phyloP scores from a whole-genome alignment of 2,329 filamentous ascomycete species.

The Penicillium hesseltinei region DNA sequence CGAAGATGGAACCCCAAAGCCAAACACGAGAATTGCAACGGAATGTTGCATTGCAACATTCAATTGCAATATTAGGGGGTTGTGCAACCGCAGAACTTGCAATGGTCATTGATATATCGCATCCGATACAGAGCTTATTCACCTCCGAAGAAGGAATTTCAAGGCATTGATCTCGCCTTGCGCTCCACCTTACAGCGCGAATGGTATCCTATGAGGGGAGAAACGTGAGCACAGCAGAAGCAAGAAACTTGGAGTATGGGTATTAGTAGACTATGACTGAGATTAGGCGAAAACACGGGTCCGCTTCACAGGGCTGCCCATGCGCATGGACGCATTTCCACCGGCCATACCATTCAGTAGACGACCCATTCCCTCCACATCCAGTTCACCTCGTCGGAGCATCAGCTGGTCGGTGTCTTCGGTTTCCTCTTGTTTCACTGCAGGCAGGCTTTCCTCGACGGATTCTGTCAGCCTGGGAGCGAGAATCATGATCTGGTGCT shows the following conservation, averaged over 20 bases:
- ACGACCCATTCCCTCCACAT: conserved; percentile 49
- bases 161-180: conserved; percentile 54
- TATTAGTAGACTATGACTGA: conserved; percentile 33
- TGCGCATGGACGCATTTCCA: conserved; percentile 29
- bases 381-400: conserved; percentile 45
- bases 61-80: conserved; percentile 13
- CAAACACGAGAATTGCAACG: conserved; percentile 13
- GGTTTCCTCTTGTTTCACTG: conserved; percentile 18
- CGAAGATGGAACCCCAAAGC: conserved; percentile 12
- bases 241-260: conserved; percentile 22
- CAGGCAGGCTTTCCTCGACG: conserved; percentile 16
- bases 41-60: background rate
- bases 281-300: conserved; percentile 36
- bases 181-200: conserved; percentile 55
- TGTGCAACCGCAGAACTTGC: conserved; percentile 10
- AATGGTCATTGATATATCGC: conserved; percentile 47
- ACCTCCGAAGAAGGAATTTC: conserved; percentile 39
- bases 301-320: conserved; percentile 39
- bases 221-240: conserved; percentile 4
- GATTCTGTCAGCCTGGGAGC: conserved; percentile 32
- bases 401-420: conserved; percentile 41
- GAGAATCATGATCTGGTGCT: conserved; percentile 42
- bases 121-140: conserved; percentile 54
- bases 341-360: conserved; percentile 45
- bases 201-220: conserved; percentile 19